Evolutionary conservation across 2,329 filamentous ascomycete species (phyloP).

Genomic region (Pseudogymnoascus sp.): DNA sequence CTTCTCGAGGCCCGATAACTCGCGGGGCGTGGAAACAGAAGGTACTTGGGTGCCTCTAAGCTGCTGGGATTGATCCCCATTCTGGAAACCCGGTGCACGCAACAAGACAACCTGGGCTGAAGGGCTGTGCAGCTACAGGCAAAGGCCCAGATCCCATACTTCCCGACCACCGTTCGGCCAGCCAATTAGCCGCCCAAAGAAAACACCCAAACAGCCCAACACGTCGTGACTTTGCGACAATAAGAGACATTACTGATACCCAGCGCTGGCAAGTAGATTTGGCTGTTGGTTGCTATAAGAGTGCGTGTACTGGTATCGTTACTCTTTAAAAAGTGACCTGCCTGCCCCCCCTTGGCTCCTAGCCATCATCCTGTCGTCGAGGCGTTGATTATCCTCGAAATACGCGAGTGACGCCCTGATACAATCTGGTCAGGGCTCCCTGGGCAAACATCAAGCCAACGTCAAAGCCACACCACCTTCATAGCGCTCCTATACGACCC

Average conservation of each 20-base stretch:
- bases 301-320: not conserved
- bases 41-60: not conserved
- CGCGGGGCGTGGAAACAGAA: not conserved
- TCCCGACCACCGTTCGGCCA: not conserved
- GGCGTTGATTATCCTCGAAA: not conserved
- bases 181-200: conserved; percentile 5
- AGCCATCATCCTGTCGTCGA: not conserved
- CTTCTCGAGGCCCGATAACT: not conserved
- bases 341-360: not conserved
- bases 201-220: not conserved
- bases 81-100: conserved; percentile 7
- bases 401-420: not conserved
- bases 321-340: conserved; percentile 6
- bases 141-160: not conserved
- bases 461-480: not conserved
- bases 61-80: conserved; percentile 5
- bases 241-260: conserved; percentile 1
- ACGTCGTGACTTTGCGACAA: conserved; percentile 5
- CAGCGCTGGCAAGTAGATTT: not conserved
- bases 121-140: not conserved
- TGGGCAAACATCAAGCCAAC: not conserved
- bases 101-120: conserved; percentile 1
- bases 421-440: not conserved
- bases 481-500: not conserved
- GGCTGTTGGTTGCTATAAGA: not conserved